Evolutionary conservation across 495 filamentous ascomycete species (phyloP), one percentile per base, ranked within the genome.

Genomic region (Penicillium cinerascens): DNA sequence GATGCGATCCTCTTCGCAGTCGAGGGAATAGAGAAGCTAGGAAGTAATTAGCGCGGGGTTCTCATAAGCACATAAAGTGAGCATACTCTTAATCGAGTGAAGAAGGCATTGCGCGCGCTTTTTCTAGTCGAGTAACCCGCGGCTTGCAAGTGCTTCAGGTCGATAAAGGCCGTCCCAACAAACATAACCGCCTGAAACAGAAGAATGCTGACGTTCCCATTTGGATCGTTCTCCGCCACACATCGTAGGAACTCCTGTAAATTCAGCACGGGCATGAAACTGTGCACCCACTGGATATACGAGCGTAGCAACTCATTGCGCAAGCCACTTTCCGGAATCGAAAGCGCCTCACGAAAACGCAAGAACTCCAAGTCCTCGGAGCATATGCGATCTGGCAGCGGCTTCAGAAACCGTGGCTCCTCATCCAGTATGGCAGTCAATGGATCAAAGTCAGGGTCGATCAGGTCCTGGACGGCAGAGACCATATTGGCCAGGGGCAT

Each of bases 101-200:
- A 92, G 58, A 92, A 89, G 1, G 80, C 80, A 65, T 84, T 87
- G 29, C 89, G 82, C 15, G 89, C 89, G 59, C 78, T 81, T 64
- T 88, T 88, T 46, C 88, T 73, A 4, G 76, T 85, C 15, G 76
- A 55, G 58, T 84, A 92, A 1, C 90, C 90, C 5, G 85, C 87
- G 49, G 76, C 76, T 23, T 78, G 79, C 43, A 95, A 70, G 59
- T 81, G 75, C 36, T 81, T 75, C 56, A 86, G 74, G 62, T 88
- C 85, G 38, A 92, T 82, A 64, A 91, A 91, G 13, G 87, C 84
- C 18, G 82, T 84, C 0, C 85, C 87, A 10, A 85, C 82, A 64
- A 91, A 92, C 87, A 91, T 89, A 16, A 91, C 82, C 16, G 86
- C 84, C 60, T 90, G 87, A 60, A 89, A 90, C 1, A 91, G 72